Evolutionary conservation across 2,329 filamentous ascomycete genomes (phyloP), one percentile per base, ranked within the genome.

Genomic region (Botryotinia narcissicola): DNA sequence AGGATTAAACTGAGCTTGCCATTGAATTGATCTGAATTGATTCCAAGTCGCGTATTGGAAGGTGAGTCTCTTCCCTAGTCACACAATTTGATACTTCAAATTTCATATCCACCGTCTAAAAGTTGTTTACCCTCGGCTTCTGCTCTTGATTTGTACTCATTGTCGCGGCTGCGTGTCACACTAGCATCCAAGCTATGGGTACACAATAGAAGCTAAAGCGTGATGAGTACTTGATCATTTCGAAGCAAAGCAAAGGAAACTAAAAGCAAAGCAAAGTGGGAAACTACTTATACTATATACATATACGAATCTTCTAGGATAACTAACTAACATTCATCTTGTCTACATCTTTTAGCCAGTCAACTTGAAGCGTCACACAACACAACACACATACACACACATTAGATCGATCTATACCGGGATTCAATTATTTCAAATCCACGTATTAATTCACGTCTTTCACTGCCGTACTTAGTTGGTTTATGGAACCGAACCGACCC

Each of bases 11-110:
- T 44, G 29, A 70, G 51, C 57, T 76, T 74, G 74, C 37, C 48
- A 51, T 64, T 71, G 25, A 51, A 40, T 71, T 71, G 37, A 61
- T 51, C 62, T 32, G 70, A 70, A 77, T 59, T 35, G 60, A 63
- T 37, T 76, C 69, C 62, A 69, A 71, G 70, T 76, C 75, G 73
- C 75, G 75, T 72, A 78, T 79, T 75, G 78, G 78, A 77, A 78
- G 79, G 73, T 78, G 77, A 77, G 64, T 73, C 22, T 61, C 46
- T 37, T 57, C n/a, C 46, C 35, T 18, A 68, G 48, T 68, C 46
- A 40, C 57, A 40, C 25, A 68, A 42, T 35, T 42, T 29, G 25
- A 51, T 54, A 37, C 48, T 25, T 29, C 64, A 40, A 20, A 54
- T 40, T 51, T 67, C 64, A 54, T 3, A 44, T 64, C 61, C 61